Percentiles rank a stretch among this genome's conserved stretches.
Conservation (phyloP, 352 stramenopile species). For the Pythium aristosporum region DNA sequence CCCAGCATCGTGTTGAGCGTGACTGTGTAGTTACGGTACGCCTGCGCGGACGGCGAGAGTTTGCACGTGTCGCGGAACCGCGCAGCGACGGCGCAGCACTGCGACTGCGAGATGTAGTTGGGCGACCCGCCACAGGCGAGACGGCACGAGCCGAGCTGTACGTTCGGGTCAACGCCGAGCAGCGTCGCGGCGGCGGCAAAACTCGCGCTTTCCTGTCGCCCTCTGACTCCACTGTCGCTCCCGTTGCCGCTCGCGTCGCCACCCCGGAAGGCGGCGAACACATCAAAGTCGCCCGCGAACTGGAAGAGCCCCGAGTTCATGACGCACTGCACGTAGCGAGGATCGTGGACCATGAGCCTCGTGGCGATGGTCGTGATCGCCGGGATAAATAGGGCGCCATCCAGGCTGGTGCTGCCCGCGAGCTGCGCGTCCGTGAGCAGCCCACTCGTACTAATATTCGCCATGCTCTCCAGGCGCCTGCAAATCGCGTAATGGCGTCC, state of each 20-base stretch:
- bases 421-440: slow-evolving; percentile 4
- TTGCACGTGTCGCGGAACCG: slow-evolving; percentile 27
- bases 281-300: slow-evolving; percentile 8
- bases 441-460: background rate
- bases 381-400: background rate
- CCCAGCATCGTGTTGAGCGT: slow-evolving; percentile 43
- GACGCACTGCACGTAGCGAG: slow-evolving; percentile 51
- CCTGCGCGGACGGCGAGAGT: slow-evolving; percentile 26
- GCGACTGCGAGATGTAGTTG: slow-evolving; percentile 1
- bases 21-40: slow-evolving; percentile 34
- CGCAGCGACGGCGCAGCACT: slow-evolving; percentile 8
- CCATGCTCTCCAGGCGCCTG: background rate
- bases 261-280: background rate
- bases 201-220: background rate
- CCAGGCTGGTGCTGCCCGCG: background rate
- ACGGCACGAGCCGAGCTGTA: slow-evolving; percentile 7
- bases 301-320: slow-evolving; percentile 72
- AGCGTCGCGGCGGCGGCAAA: background rate
- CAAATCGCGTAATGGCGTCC: no score
- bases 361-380: slow-evolving; percentile 35
- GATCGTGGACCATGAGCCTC: slow-evolving; percentile 40
- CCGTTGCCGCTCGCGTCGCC: background rate
- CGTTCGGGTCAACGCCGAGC: slow-evolving; percentile 4
- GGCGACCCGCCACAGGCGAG: background rate
- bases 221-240: background rate